A percentile compares a stretch with the other conserved stretches of the same genome.
These are phyloP conservation scores for Hymenoscyphus fructigenus DNA, from an alignment of 2,329 filamentous ascomycete genomes.

Conservation along the genomic window DNA sequence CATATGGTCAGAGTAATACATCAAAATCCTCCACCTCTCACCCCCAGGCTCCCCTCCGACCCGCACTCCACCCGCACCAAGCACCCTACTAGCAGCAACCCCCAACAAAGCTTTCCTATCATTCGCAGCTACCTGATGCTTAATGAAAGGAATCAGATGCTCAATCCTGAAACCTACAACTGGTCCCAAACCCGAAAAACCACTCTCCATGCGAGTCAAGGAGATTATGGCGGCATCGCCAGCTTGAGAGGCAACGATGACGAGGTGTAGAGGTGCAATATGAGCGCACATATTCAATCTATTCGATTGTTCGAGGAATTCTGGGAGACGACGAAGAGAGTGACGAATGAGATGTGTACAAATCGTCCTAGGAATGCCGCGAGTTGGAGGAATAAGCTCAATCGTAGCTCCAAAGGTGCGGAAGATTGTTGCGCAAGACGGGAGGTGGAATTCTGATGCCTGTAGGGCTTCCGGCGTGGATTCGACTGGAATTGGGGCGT, in stretches of 20 bases:
- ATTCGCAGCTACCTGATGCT: conserved; percentile 30
- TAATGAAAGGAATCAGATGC: conserved; percentile 47
- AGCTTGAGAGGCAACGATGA: conserved; percentile 65
- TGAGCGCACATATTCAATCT: conserved; percentile 62
- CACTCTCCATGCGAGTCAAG: conserved; percentile 49
- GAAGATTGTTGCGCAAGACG: conserved; percentile 15
- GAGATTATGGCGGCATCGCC: conserved; percentile 64
- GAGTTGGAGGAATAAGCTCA: conserved; percentile 18
- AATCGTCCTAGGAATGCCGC: conserved; percentile 19
- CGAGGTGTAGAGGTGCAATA: conserved; percentile 68
- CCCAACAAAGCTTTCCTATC: conserved; percentile 60
- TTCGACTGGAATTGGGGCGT: too few relatives aligned
- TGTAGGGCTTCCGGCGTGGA: too few relatives aligned
- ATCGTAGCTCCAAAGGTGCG: conserved; percentile 22
- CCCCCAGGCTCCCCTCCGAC: conserved; percentile 60
- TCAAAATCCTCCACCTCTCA: conserved; percentile 36
- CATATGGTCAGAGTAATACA: not conserved
- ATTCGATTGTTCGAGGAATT: conserved; percentile 38
- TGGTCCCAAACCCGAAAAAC: conserved; percentile 12
- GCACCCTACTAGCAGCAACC: conserved; percentile 65
- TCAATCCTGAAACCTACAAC: conserved; percentile 50
- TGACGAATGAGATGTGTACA: conserved; percentile 19
- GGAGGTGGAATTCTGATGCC: conserved; percentile 3
- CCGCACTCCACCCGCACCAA: conserved; percentile 65
- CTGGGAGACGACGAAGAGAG: not conserved